Evolutionary conservation across 345 rosid species (phyloP).

Genomic region (Dipteronia dyeriana): DNA sequence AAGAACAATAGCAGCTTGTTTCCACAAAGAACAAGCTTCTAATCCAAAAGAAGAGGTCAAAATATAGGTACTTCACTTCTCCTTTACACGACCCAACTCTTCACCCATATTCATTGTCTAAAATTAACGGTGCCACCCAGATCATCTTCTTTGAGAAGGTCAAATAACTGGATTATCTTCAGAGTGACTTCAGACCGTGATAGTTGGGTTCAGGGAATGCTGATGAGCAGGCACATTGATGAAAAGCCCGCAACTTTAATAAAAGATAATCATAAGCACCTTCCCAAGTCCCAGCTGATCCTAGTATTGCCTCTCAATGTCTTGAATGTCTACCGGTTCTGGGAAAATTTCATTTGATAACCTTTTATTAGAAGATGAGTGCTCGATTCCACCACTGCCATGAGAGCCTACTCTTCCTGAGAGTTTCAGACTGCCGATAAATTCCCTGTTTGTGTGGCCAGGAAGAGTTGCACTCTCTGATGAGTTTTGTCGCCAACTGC

Average conservation of each 20-base stretch:
- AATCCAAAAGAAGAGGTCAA: not conserved
- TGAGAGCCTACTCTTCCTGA: conserved; percentile 56
- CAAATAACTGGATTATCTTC: not conserved
- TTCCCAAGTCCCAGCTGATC: conserved; percentile 8
- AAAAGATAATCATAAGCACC: not conserved
- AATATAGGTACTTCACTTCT: conserved; percentile 1
- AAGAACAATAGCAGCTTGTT: conserved; percentile 26
- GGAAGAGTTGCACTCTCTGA: conserved; percentile 44
- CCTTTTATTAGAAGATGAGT: conserved; percentile 57
- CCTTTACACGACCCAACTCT: not conserved
- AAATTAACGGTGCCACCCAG: not conserved
- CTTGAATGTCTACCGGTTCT: conserved; percentile 46
- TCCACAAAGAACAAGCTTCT: conserved; percentile 17
- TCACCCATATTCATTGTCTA: not conserved
- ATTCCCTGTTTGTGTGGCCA: conserved; percentile 32
- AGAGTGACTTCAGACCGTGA: not conserved
- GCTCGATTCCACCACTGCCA: conserved; percentile 55
- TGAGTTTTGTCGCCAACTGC: conserved; percentile 84
- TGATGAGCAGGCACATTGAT: not conserved
- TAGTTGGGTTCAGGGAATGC: not conserved
- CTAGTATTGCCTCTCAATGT: conserved; percentile 42
- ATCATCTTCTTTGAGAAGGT: not conserved
- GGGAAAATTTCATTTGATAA: conserved; percentile 63
- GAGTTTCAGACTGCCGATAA: conserved; percentile 42
- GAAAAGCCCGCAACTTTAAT: not conserved